These are phyloP conservation scores for Arthroderma sp. DNA, from an alignment of 2,329 filamentous ascomycete genomes.

Conservation along the genomic window DNA sequence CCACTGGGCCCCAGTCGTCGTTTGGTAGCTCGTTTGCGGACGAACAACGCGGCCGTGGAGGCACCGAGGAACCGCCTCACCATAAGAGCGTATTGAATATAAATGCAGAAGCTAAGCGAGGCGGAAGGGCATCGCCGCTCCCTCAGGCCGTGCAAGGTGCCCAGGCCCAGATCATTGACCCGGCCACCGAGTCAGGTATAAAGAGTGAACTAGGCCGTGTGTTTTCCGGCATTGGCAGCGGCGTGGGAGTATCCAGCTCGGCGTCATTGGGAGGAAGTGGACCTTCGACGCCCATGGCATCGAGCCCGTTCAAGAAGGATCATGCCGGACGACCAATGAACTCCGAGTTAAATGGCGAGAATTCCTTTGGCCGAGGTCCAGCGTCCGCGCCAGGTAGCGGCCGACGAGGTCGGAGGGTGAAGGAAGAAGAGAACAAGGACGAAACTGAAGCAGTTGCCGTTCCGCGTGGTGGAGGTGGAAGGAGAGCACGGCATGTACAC, in stretches of 20 bases:
- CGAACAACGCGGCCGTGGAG: conserved; percentile 32
- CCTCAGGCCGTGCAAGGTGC: conserved; percentile 91
- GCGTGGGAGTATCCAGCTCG: conserved; percentile 44
- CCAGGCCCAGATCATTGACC: conserved; percentile 78
- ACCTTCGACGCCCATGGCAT: conserved; percentile 42
- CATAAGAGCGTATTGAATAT: conserved; percentile 62
- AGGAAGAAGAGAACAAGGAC: conserved; percentile 58
- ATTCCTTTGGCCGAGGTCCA: conserved; percentile 1
- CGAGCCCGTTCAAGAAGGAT: conserved; percentile 41
- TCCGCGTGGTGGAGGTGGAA: conserved; percentile 50
- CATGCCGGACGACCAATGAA: conserved; percentile 25
- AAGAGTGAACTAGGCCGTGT: conserved; percentile 92
- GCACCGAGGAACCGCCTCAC: conserved; percentile 46
- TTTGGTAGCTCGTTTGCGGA: conserved; percentile 17
- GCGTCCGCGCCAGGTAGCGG: conserved; percentile 31
- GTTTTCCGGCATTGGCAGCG: conserved; percentile 81
- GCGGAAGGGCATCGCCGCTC: conserved; percentile 72
- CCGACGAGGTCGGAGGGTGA: conserved; percentile 54
- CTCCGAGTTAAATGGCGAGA: conserved; percentile 6
- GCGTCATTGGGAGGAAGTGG: conserved; percentile 39
- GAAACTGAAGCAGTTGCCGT: conserved; percentile 56
- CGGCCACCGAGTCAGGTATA: conserved; percentile 72
- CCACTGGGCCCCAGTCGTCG: conserved; percentile 14
- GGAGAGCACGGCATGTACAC: conserved; percentile 44
- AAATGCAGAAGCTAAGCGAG: conserved; percentile 60